Conservation (phyloP, 495 filamentous ascomycete species). For the Filosporella fistucella region DNA sequence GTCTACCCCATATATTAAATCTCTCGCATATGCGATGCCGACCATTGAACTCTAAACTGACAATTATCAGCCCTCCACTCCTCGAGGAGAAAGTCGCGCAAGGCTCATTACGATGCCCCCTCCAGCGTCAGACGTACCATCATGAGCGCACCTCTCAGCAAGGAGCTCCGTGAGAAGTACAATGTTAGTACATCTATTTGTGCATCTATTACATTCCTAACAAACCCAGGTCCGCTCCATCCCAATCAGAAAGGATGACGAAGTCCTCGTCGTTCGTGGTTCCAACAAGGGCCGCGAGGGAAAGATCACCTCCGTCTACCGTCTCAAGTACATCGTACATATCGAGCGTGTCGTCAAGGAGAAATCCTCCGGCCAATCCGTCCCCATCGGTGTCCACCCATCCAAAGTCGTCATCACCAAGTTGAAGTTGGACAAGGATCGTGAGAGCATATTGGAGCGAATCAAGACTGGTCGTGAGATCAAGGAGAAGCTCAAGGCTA, state of each 20-base stretch:
- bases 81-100: slow-evolving; percentile 94
- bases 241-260: slow-evolving; percentile 97
- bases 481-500: slow-evolving; percentile 39
- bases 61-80: slow-evolving; percentile 56
- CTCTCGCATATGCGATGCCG: background rate
- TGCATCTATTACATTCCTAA: slow-evolving; percentile 11
- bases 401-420: slow-evolving; percentile 96
- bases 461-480: slow-evolving; percentile 72
- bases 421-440: slow-evolving; percentile 97
- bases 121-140: slow-evolving; percentile 86
- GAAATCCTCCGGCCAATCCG: slow-evolving; percentile 88
- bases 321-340: slow-evolving; percentile 93
- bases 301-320: slow-evolving; percentile 94
- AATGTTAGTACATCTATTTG: slow-evolving; percentile 55
- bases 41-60: background rate
- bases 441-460: slow-evolving; percentile 88
- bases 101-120: slow-evolving; percentile 91
- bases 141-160: slow-evolving; percentile 91
- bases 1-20: slow-evolving; percentile 8
- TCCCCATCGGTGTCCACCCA: slow-evolving; percentile 83
- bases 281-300: slow-evolving; percentile 92
- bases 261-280: slow-evolving; percentile 84
- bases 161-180: slow-evolving; percentile 95
- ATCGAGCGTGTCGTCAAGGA: slow-evolving; percentile 89
- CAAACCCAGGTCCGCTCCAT: slow-evolving; percentile 79